Base-by-base conservation (phyloP, 768 basidiomycete genomes). In the Kwoniella dejecticola region DNA sequence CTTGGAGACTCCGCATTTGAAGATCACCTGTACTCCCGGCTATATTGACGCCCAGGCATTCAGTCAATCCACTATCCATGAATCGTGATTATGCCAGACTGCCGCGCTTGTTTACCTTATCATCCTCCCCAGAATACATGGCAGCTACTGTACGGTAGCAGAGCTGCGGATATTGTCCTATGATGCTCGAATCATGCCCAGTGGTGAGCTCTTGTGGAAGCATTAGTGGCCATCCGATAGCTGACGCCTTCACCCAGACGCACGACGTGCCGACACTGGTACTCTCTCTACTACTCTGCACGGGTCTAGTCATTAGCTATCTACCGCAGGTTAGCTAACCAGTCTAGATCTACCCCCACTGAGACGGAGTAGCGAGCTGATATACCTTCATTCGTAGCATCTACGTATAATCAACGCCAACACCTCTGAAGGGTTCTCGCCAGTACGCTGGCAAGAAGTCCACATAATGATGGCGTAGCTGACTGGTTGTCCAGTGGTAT, bases 391-490 rank as follows among this genome's bases (percentile, higher is more conserved):
- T 11, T 21, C 44, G 42, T 27, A 91, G 88, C 90, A 91, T 69
- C 80, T 86, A 54, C 84, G 91, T 6, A 96, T 96, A 67, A 88
- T 96, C 70, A 75, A 82, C 50, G 83, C 86, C 23, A 83, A 85
- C 38, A 88, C 91, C 0, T 91, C 89, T 0, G 87, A 94, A 67
- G 96, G 96, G 0, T 86, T 98, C 65, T 93, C 89, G 63, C 91
- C 94, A 17, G 77, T 78, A 46, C 49, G 75, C 52, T 46, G n/a
- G n/a, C n/a, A n/a, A n/a, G 12, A 29, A 11, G 27, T 17, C 8
- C 40, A 26, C 17, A 31, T 38, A 41, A 27, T 23, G 15, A 38
- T 13, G 24, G 57, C 12, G 41, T 3, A 41, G 42, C 61, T 53
- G 19, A 62, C 13, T 8, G 3, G 15, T n/a, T 29, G 33, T 56